phyloP scores from a whole-genome alignment of 2,329 filamentous ascomycete species.

The Trichoderma afroharzianum region DNA sequence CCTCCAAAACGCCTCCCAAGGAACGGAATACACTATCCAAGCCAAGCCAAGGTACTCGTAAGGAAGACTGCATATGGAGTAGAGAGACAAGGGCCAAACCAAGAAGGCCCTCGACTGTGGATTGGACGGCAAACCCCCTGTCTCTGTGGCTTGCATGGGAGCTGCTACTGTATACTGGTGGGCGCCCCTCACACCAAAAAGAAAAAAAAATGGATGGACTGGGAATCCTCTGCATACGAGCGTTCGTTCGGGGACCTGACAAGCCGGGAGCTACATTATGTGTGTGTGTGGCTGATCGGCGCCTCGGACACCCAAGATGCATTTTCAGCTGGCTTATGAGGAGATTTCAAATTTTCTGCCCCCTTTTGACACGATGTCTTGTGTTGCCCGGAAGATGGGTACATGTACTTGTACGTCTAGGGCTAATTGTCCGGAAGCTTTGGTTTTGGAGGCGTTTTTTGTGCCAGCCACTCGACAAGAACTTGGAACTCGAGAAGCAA shows the following conservation, averaged over 20 bases:
- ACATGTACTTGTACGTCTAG: background rate
- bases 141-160: slow-evolving; percentile 5
- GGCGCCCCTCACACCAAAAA: slow-evolving; percentile 8
- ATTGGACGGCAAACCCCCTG: background rate
- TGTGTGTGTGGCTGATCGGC: slow-evolving; percentile 8
- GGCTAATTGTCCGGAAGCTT: background rate
- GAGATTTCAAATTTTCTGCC: background rate
- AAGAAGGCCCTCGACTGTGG: background rate
- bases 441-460: background rate
- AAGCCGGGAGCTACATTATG: slow-evolving; percentile 2
- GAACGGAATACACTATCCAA: background rate
- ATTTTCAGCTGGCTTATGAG: background rate
- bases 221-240: background rate
- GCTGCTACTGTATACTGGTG: background rate
- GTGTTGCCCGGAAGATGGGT: background rate
- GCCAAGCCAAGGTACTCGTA: background rate
- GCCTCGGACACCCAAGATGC: background rate
- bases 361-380: background rate
- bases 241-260: background rate
- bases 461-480: background rate
- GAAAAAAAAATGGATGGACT: background rate
- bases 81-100: background rate
- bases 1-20: background rate
- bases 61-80: background rate
- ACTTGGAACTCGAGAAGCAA: background rate